Base-by-base conservation (phyloP, 192 early-diverging fungal genomes). In the Backusella westeae region DNA sequence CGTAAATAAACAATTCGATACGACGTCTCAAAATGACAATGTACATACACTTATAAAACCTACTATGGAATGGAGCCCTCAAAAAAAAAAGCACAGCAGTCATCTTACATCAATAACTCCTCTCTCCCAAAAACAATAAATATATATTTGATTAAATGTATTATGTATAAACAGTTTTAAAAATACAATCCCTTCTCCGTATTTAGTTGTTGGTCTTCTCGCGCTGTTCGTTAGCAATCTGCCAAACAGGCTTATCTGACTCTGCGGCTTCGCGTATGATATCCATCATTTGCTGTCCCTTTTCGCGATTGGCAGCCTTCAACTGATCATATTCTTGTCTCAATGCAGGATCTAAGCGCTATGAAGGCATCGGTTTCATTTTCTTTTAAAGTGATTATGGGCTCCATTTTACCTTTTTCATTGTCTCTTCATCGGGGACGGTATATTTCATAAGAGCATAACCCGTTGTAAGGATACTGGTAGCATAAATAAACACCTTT, bases 401-500 rank as follows among this genome's bases (percentile, higher is more conserved):
- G 35, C 17, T 7, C 38, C 8, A 8, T 59, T 38, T 2, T 56
- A 83, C 82, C 46, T 76, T 67, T 10, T 66, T 59, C 70, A 83
- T 77, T 71, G 77, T 29, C 0, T 82, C 78, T 71, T 88, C 87
- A 75, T 82, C 81, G 21, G 87, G 87, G 3, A 88, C 87, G 0
- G 87, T 88, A 8, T 84, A 81, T 41, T 82, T 69, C 87, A 88
- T 86, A 23, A 88, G 73, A 19, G 76, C 83, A 68, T 84, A 84
- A 1, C 82, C 87, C 21, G 76, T 53, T 39, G 80, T 83, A 63
- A 88, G 79, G 56, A 88, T 88, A 21, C 77, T 80, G 21, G 79
- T 79, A 23, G 77, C 85, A 42, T 76, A 81, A 21, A 78, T 78
- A 67, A 88, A 69, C 49, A 80, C 81, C 66, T 85, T 88, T 75